Percentiles rank a stretch among this genome's conserved stretches.
Conservation (phyloP, 805 yeast genomes). For the Candida patagonica region DNA sequence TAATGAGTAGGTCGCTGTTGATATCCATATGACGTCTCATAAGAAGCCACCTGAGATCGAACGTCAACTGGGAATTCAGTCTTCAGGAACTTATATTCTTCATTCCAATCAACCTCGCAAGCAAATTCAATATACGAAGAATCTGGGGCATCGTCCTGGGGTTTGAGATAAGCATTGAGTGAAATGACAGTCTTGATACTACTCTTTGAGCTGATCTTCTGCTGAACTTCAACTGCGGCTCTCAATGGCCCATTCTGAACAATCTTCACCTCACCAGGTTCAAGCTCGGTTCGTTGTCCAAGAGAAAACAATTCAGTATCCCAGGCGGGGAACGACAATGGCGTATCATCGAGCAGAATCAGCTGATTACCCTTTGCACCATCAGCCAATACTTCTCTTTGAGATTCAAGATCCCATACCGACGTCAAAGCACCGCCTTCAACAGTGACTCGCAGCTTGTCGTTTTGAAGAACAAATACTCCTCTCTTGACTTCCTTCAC, state of each 20-base stretch:
- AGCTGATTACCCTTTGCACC: slow-evolving; percentile 67
- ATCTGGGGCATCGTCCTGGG: slow-evolving; percentile 17
- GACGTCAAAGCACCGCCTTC: slow-evolving; percentile 56
- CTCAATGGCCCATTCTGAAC: slow-evolving; percentile 47
- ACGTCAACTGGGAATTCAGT: slow-evolving; percentile 91
- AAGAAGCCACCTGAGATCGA: slow-evolving; percentile 65
- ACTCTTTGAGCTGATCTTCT: slow-evolving; percentile 49
- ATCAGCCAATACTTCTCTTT: slow-evolving; percentile 60
- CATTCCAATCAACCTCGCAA: slow-evolving; percentile 75
- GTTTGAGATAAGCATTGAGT: slow-evolving; percentile 41
- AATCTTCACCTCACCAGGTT: slow-evolving; percentile 32
- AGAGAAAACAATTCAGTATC: slow-evolving; percentile 88
- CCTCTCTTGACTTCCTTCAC: slow-evolving; percentile 35
- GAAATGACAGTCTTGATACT: slow-evolving; percentile 61
- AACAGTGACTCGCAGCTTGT: slow-evolving; percentile 48
- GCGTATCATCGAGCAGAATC: slow-evolving; percentile 80
- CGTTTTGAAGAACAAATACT: slow-evolving; percentile 48
- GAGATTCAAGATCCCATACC: slow-evolving; percentile 47
- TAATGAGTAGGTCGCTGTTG: slow-evolving; percentile 90
- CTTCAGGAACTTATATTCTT: slow-evolving; percentile 77
- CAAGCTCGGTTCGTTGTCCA: slow-evolving; percentile 52
- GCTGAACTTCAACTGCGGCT: slow-evolving; percentile 53
- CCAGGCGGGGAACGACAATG: slow-evolving; percentile 92
- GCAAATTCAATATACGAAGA: slow-evolving; percentile 41
- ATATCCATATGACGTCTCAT: slow-evolving; percentile 90